These are phyloP conservation scores for Ceratocystis harringtonii DNA, from an alignment of 2,329 filamentous ascomycete genomes.

Conservation along the genomic window DNA sequence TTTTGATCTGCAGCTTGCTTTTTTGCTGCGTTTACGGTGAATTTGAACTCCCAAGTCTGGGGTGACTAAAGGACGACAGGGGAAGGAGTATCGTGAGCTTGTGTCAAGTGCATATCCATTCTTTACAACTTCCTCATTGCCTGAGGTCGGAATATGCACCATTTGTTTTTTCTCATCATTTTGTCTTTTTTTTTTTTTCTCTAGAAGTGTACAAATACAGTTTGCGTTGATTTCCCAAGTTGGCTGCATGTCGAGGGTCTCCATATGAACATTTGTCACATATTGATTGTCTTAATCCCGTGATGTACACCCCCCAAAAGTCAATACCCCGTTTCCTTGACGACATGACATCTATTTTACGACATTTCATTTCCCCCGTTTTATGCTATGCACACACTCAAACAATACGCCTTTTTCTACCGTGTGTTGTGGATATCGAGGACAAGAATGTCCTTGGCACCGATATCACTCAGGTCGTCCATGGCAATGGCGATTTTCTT, in stretches of 20 bases:
- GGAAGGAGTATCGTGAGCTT: neutral
- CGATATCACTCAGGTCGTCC: conserved; percentile 63
- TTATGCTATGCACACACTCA: neutral
- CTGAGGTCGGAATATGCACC: neutral
- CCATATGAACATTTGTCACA: neutral
- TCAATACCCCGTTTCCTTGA: neutral
- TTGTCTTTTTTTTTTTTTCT: conserved; percentile 7
- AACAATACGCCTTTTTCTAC: conserved; percentile 18
- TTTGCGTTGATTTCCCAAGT: neutral
- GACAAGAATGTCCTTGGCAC: conserved; percentile 74
- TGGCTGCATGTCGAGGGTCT: neutral
- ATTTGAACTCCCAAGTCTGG: neutral
- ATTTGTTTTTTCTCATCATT: conserved; percentile 3
- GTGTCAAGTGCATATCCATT: neutral
- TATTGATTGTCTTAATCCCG: conserved; percentile 3
- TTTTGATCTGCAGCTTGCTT: conserved; percentile 15
- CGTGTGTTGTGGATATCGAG: conserved; percentile 72
- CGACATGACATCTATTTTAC: neutral
- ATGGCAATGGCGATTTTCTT: conserved; percentile 73
- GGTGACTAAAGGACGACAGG: neutral
- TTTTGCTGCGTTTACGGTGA: neutral
- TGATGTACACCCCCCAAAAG: conserved; percentile 8
- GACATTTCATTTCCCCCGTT: neutral
- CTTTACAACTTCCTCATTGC: neutral
- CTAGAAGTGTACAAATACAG: conserved; percentile 17